Percentiles rank a stretch among this genome's conserved stretches.
Conservation (phyloP, 2,329 filamentous ascomycete species). For the Exserohilum rostratum region DNA sequence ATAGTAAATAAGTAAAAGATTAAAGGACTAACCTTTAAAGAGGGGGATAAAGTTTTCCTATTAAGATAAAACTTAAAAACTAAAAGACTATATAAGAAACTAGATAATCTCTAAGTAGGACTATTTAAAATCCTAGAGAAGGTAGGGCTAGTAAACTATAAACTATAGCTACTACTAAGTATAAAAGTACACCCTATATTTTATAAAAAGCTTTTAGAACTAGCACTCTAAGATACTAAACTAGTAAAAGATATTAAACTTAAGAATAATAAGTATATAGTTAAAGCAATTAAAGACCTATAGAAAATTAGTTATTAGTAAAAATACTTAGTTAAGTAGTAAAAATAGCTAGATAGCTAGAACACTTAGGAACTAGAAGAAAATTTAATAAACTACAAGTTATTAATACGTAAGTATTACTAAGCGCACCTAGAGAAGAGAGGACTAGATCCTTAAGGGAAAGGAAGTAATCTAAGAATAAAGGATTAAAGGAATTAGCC, state of each 20-base stretch:
- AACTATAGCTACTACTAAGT: not conserved
- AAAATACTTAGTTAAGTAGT: not conserved
- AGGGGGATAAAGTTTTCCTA: not conserved
- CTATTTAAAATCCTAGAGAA: not conserved
- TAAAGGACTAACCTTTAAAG: conserved; percentile 4
- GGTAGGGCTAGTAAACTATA: not conserved
- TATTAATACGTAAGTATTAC: not conserved
- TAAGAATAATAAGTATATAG: not conserved
- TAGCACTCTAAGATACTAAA: not conserved
- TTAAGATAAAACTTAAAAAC: not conserved
- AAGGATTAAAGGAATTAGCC: not conserved
- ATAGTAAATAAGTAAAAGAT: not conserved
- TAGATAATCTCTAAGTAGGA: not conserved
- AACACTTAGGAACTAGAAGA: not conserved
- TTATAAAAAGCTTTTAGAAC: not conserved
- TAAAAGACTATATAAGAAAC: not conserved
- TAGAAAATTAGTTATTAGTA: not conserved
- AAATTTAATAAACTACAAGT: not conserved
- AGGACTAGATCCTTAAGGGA: not conserved
- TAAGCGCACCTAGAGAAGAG: not conserved
- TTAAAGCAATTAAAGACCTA: not conserved
- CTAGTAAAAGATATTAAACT: not conserved
- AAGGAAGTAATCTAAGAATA: not conserved
- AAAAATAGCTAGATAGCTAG: not conserved
- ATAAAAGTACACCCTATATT: not conserved